Base-by-base conservation (phyloP, 208 protist genomes). In the Acanthamoeba castellanii region DNA sequence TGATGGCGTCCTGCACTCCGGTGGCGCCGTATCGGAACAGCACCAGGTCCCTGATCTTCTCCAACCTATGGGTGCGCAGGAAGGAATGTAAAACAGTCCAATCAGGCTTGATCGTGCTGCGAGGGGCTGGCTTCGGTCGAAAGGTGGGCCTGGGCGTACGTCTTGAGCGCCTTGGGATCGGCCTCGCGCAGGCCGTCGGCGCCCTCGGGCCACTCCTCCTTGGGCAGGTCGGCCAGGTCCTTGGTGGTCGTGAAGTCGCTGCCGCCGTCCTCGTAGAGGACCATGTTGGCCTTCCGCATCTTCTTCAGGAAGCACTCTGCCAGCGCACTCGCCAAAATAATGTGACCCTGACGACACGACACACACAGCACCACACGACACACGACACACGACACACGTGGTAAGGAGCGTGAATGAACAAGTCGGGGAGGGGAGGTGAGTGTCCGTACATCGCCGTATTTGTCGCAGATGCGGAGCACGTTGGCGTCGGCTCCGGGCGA, bases 291-390 rank as follows among this genome's bases (percentile, higher is more conserved):
- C 68, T 95, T 91, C 27, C 57, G 70, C 95, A 97, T 96, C 68
- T 97, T 97, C 32, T 92, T 84, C 52, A 97, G 68, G 55, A 97
- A 96, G 72, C 94, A 95, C 94, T 97, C 96, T 14, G 96, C 95
- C 16, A 96, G 72, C 25, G 96, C 96, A 66, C 87, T 95, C 1
- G 92, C 92, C 16, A 85, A 94, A 9, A 97, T 59, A 61, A 96
- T 95, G 66, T 90, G 47, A 20, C 84, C 66, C 32, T 97, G 37
- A 2, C 27, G 18, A 42, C 30, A 9, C 9, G 16, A 85, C 20
- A 72, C 20, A 32, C 82, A 34, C 8, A 64, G 0, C 13, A 55
- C 0, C 50, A 91, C 18, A 42, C 13, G 16, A 30, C 45, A 22
- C 45, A 27, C 45, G 32, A 0, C 8, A 66, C 16, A 68, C 14